A percentile compares a stretch with the other conserved stretches of the same genome.
These are phyloP conservation scores for Saccharum spontaneum DNA, from an alignment of 176 grass and related monocot genomes.

Conservation along the genomic window DNA sequence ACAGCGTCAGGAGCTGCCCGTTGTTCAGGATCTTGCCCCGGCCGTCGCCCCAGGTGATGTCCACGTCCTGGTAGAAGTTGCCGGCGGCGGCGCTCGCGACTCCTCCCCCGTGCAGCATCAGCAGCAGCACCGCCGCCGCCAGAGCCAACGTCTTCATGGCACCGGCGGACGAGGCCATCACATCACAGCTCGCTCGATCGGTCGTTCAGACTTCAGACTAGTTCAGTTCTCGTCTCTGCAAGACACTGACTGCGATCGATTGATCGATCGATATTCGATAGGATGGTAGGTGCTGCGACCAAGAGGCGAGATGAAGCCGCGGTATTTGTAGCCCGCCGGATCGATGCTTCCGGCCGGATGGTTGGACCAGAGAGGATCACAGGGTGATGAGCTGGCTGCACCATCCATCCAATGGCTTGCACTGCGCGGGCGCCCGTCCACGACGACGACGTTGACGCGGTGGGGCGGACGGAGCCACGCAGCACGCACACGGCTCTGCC, in stretches of 20 bases:
- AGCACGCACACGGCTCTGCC: neutral
- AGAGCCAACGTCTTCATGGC: neutral
- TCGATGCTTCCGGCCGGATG: too few relatives aligned
- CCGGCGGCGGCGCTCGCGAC: neutral
- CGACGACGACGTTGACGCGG: neutral
- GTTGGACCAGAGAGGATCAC: too few relatives aligned
- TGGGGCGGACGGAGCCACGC: neutral
- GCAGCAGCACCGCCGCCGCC: neutral
- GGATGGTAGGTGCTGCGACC: too few relatives aligned
- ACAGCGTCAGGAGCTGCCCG: constrained; percentile 62
- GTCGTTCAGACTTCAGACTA: too few relatives aligned
- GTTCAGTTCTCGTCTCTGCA: too few relatives aligned
- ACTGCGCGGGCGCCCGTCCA: neutral
- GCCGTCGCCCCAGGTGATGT: constrained; percentile 80
- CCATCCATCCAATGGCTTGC: neutral
- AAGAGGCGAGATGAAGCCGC: too few relatives aligned
- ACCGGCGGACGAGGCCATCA: too few relatives aligned
- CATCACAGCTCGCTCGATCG: too few relatives aligned
- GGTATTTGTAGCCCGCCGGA: too few relatives aligned
- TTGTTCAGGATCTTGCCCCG: constrained; percentile 58
- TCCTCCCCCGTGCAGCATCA: neutral
- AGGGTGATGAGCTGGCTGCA: too few relatives aligned
- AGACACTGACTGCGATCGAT: too few relatives aligned
- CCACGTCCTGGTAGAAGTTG: constrained; percentile 64
- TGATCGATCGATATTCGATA: too few relatives aligned